These are phyloP conservation scores for Pleurostoma richardsiae DNA, from an alignment of 2,329 filamentous ascomycete species.

Conservation along the genomic window DNA sequence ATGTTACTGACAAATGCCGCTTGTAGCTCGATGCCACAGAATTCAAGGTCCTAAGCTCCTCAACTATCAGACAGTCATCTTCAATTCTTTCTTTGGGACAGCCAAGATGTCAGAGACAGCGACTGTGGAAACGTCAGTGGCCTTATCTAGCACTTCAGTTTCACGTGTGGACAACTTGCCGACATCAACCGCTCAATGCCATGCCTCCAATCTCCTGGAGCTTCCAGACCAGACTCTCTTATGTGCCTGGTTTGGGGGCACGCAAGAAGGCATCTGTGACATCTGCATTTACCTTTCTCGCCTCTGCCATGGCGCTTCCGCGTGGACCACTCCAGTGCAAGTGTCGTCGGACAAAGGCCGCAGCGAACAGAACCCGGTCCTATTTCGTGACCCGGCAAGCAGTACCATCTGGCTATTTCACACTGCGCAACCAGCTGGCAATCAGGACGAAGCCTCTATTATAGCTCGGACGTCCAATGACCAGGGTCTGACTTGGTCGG, in stretches of 20 bases:
- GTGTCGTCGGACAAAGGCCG: conserved; percentile 30
- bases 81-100: too few species aligned
- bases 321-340: conserved; percentile 26
- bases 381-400: conserved; percentile 28
- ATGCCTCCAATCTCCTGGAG: conserved; percentile 37
- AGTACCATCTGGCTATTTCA: conserved; percentile 34
- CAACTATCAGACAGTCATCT: too few species aligned
- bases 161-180: conserved; percentile 16
- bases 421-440: conserved; percentile 36
- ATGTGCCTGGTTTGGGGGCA: conserved; percentile 39
- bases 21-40: too few species aligned
- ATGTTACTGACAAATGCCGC: too few species aligned
- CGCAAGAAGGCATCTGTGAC: conserved; percentile 36
- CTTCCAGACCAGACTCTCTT: conserved; percentile 32
- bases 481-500: conserved; percentile 28
- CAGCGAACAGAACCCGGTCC: conserved; percentile 38
- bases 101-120: too few species aligned
- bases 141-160: background rate
- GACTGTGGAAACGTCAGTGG: too few species aligned
- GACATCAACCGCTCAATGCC: conserved; percentile 33
- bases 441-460: conserved; percentile 34
- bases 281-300: conserved; percentile 37
- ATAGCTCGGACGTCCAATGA: conserved; percentile 29
- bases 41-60: too few species aligned
- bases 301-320: conserved; percentile 16